Conservation (phyloP, 2,329 filamentous ascomycete species). For the Ascosphaera apis region DNA sequence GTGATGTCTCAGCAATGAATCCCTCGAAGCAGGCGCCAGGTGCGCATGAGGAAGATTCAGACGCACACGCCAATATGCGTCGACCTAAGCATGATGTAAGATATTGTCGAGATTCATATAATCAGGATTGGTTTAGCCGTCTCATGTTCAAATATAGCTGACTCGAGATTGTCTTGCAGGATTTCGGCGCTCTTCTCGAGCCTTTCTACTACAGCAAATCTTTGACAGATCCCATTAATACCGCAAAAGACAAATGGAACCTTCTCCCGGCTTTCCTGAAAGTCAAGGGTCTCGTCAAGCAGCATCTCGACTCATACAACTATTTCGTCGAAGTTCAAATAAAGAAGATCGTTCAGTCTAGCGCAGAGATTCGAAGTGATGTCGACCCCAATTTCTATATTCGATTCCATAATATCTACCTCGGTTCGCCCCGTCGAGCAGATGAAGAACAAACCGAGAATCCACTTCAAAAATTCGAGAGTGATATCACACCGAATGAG, state of each 20-base stretch:
- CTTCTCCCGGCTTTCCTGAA: slow-evolving; percentile 92
- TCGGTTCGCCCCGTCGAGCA: slow-evolving; percentile 56
- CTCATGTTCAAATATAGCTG: no score
- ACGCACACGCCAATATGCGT: no score
- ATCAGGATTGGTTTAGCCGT: no score
- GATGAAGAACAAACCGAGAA: slow-evolving; percentile 48
- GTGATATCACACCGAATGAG: slow-evolving; percentile 69
- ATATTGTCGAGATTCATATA: no score
- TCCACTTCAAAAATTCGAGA: slow-evolving; percentile 18
- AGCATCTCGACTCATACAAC: slow-evolving; percentile 97
- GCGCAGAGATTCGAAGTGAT: slow-evolving; percentile 72
- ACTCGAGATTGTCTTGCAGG: slow-evolving; percentile 5
- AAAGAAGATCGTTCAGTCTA: slow-evolving; percentile 88
- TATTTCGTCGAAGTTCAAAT: slow-evolving; percentile 93
- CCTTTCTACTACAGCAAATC: slow-evolving; percentile 48
- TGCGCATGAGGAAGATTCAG: no score
- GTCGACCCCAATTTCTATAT: slow-evolving; percentile 84
- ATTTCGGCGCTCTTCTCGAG: slow-evolving; percentile 40
- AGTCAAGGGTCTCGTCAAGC: slow-evolving; percentile 88
- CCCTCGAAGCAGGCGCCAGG: no score
- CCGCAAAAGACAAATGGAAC: slow-evolving; percentile 78
- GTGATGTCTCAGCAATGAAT: no score
- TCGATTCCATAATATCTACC: slow-evolving; percentile 68
- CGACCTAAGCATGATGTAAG: no score
- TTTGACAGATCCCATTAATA: slow-evolving; percentile 45